Base-by-base conservation (phyloP, 345 rosid species). In the Excoecaria cochinchinensis region DNA sequence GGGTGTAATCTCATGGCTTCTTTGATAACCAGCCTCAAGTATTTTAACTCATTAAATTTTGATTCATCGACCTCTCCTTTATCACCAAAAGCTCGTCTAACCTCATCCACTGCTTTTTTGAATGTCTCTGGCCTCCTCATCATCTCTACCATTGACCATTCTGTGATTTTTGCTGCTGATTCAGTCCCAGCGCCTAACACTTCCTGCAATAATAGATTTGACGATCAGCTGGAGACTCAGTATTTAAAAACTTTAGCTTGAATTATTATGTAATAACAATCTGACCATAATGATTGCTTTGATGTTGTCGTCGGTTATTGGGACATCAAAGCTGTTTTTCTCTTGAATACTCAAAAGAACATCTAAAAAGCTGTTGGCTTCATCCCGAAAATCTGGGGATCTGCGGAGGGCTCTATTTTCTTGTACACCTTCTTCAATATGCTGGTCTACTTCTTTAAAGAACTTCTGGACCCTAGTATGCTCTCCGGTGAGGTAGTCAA, bases 91-190 rank as follows among this genome's bases (percentile, higher is more conserved):
- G 64, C 78, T 22, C 39, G n/a, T 24, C 84, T 78, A 21, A 81
- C 82, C 60, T 84, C 84, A 0, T 70, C 50, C 67, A 72, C 80
- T 50, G 84, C 82, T n/a, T 75, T 66, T 47, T 36, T 16, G 8
- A 80, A 64, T 57, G 64, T 25, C 12, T 19, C 50, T 2, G 77
- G 84, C n/a, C 67, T 77, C 62, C 31, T 75, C 13, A 78, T 7
- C 84, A 84, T 5, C 6, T 70, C 74, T 8, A 63, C 38, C 74
- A 70, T 55, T 11, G 50, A 24, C 63, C 63, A 70, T 38, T 70
- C 74, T 40, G 31, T 3, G 31, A 63, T 39, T 56, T 21, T 56
- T 7, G 63, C 4, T 8, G 74, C 17, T 38, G 74, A 55, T 3
- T 70, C 74, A 16, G 46, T 44, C 14, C 74, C 64, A 1, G 25